Base-by-base conservation (phyloP, 495 filamentous ascomycete genomes). In the Cercophora sp. region DNA sequence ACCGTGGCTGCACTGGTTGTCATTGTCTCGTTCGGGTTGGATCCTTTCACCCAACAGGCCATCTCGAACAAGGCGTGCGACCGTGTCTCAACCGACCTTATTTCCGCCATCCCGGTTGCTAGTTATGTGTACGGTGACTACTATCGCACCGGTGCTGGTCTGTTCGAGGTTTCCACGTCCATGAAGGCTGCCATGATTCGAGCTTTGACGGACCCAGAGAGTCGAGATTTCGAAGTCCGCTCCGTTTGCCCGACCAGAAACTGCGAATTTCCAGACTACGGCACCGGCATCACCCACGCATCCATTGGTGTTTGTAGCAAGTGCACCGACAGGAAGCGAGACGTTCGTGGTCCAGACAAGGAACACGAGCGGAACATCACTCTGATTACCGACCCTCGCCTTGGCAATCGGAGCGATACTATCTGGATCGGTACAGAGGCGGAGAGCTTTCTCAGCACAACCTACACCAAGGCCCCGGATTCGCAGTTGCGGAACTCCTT, bases 291-390 rank as follows among this genome's bases (percentile, higher is more conserved):
- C 22, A 44, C 41, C 20, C 20, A 44, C 13, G 41, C 41, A 8
- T 44, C 41, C 41, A 44, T 44, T 22, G 41, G 41, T 11, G 19
- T 44, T 5, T 44, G 41, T 23, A 44, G 41, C 41, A 15, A 22
- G 8, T 44, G 41, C 41, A 4, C 13, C 41, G 41, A 44, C 41
- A 15, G 20, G 4, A 44, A n/a, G n/a, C n/a, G n/a, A n/a, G n/a
- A n/a, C n/a, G 19, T 25, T 2, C 18, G 4, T 9, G 6, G 22
- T 18, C 24, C 22, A 25, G 5, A 2, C 41, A n/a, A 6, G 3
- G 2, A 2, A 4, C 5, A 4, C 5, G 3, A 3, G 41, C n/a
- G 41, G 19, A 23, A 19, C 41, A 22, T 44, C 41, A 44, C 41
- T 3, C 41, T 44, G 13, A 8, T 39, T 2, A 8, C 36, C 36